Conservation (phyloP, 176 grass and related monocot genomes). For the Triticum dicoccoides region DNA sequence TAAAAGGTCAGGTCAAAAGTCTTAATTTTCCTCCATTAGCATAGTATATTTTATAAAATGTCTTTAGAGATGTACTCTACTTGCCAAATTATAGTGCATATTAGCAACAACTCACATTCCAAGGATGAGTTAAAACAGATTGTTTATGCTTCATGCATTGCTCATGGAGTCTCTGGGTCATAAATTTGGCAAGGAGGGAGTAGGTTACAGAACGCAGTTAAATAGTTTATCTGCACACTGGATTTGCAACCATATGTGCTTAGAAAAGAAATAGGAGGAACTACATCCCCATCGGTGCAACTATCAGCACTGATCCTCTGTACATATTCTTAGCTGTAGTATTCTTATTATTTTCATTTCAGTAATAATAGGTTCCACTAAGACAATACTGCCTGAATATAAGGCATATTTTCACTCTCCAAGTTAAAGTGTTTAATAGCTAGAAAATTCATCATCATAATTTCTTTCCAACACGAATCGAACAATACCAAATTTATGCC, state of each 20-base stretch:
- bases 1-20: conserved; percentile 59
- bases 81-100: neutral
- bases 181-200: too few relatives aligned
- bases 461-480: neutral
- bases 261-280: neutral
- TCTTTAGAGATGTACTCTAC: neutral
- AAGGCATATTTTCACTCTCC: neutral
- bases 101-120: too few relatives aligned
- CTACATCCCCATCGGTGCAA: neutral
- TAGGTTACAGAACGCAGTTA: neutral
- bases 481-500: neutral
- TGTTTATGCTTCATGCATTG: too few relatives aligned
- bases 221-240: neutral
- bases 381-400: neutral
- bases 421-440: neutral
- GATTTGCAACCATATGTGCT: neutral
- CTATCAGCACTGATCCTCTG: neutral
- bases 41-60: neutral
- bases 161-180: too few relatives aligned
- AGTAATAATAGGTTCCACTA: neutral
- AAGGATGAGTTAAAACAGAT: too few relatives aligned
- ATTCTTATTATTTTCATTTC: neutral
- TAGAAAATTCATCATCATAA: neutral
- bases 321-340: neutral
- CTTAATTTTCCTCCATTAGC: neutral